These are phyloP conservation scores for Chaetomium sp. DNA, from an alignment of 2,329 filamentous ascomycete genomes.

Conservation along the genomic window DNA sequence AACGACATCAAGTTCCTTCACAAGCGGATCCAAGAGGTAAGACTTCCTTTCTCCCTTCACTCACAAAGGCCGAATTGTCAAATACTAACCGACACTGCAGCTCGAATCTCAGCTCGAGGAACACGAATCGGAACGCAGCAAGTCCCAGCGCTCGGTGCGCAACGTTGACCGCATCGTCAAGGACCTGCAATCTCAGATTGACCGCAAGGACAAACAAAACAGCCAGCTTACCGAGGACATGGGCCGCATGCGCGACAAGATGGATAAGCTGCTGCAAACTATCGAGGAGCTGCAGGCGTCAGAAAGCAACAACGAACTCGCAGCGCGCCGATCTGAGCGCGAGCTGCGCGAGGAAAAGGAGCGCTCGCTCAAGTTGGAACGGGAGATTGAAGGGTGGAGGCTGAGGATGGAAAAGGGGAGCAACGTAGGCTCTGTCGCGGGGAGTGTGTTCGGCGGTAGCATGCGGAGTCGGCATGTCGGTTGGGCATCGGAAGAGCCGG, in stretches of 20 bases:
- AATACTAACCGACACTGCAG: slow-evolving; percentile 39
- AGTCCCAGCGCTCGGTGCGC: slow-evolving; percentile 79
- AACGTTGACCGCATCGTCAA: slow-evolving; percentile 92
- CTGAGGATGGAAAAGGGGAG: slow-evolving; percentile 58
- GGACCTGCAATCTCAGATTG: slow-evolving; percentile 85
- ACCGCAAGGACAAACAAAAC: slow-evolving; percentile 86
- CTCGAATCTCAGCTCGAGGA: slow-evolving; percentile 82
- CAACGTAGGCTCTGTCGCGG: slow-evolving; percentile 18
- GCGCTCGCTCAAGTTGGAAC: slow-evolving; percentile 71
- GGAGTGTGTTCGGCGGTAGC: slow-evolving; percentile 25
- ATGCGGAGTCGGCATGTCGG: slow-evolving; percentile 41
- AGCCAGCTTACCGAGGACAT: slow-evolving; percentile 76
- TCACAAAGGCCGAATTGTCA: not conserved
- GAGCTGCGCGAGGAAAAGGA: slow-evolving; percentile 87
- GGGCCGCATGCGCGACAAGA: slow-evolving; percentile 78
- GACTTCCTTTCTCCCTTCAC: not conserved
- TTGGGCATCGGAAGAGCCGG: slow-evolving; percentile 34
- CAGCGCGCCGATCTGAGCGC: slow-evolving; percentile 77
- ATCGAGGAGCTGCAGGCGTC: slow-evolving; percentile 91
- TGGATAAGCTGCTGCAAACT: slow-evolving; percentile 78
- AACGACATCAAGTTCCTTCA: slow-evolving; percentile 94
- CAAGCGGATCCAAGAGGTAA: slow-evolving; percentile 90
- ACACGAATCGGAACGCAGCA: slow-evolving; percentile 70
- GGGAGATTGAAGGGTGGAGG: slow-evolving; percentile 81
- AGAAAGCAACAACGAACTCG: slow-evolving; percentile 74